Evolutionary conservation across 2,329 filamentous ascomycete genomes (phyloP).

Genomic region (Cryphonectria parasitica): DNA sequence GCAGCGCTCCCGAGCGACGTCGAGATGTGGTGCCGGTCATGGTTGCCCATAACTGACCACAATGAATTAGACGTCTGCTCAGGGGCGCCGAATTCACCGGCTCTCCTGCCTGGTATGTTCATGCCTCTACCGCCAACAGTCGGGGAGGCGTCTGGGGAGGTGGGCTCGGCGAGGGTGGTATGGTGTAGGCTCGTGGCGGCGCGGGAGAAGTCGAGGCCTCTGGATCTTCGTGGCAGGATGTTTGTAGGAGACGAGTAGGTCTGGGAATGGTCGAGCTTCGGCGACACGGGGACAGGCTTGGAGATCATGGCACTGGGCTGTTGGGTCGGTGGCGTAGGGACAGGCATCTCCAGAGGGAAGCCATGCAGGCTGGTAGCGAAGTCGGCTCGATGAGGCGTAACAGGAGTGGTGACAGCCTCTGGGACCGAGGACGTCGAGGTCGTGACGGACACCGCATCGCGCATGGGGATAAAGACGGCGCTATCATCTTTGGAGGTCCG

Average conservation of each 20-base stretch:
- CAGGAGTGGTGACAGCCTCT: slow-evolving; percentile 48
- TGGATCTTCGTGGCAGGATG: slow-evolving; percentile 83
- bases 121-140: slow-evolving; percentile 72
- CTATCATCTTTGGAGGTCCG: slow-evolving; percentile 70
- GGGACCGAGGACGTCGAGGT: slow-evolving; percentile 37
- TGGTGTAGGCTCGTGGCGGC: slow-evolving; percentile 95
- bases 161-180: slow-evolving; percentile 86
- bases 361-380: slow-evolving; percentile 58
- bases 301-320: slow-evolving; percentile 44
- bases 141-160: slow-evolving; percentile 88
- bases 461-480: slow-evolving; percentile 44
- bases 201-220: slow-evolving; percentile 90
- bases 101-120: slow-evolving; percentile 61
- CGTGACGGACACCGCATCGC: slow-evolving; percentile 36
- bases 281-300: slow-evolving; percentile 74
- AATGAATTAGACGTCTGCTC: slow-evolving; percentile 72
- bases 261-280: slow-evolving; percentile 82
- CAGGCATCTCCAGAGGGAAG: slow-evolving; percentile 72
- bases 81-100: slow-evolving; percentile 52
- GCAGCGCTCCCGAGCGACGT: slow-evolving; percentile 77
- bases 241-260: slow-evolving; percentile 82
- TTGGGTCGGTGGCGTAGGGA: slow-evolving; percentile 36
- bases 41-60: slow-evolving; percentile 72
- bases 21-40: slow-evolving; percentile 73
- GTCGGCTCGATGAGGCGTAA: slow-evolving; percentile 72